These are phyloP conservation scores for Dactylis glomerata DNA, from an alignment of 176 grass and related monocot species.

Conservation along the genomic window DNA sequence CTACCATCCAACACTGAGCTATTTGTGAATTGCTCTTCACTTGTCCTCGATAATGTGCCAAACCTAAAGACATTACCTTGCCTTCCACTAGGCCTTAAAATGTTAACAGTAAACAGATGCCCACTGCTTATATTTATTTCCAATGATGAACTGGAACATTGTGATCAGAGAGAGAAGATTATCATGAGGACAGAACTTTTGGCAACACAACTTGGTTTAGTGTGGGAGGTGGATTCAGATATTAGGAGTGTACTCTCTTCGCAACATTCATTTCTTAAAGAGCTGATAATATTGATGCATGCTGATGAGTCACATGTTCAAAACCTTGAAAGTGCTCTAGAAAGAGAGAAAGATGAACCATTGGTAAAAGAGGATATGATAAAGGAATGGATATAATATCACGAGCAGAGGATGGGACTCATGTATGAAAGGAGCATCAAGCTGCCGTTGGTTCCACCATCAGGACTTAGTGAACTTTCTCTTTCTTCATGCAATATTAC, in stretches of 20 bases:
- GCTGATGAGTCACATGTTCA: background rate
- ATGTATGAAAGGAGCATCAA: background rate
- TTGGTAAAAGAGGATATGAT: background rate
- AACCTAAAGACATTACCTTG: background rate
- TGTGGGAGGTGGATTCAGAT: background rate
- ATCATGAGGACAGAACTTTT: background rate
- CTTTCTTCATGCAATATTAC: background rate
- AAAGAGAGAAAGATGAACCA: background rate
- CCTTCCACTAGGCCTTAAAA: background rate
- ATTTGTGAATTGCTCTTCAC: background rate
- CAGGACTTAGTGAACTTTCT: background rate
- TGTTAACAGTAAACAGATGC: background rate
- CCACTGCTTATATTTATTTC: background rate
- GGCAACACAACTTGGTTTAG: background rate
- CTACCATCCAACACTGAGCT: background rate
- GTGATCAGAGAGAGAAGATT: background rate
- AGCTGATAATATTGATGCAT: background rate
- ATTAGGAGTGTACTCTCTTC: background rate
- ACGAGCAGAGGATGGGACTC: background rate
- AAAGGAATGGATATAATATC: background rate
- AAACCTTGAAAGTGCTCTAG: background rate
- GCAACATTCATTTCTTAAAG: slow-evolving; percentile 1
- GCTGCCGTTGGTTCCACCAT: background rate
- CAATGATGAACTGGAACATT: background rate
- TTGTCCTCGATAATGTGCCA: background rate